phyloP scores from a whole-genome alignment of 192 early-diverging fungal species.

The Coemansia sp. region DNA sequence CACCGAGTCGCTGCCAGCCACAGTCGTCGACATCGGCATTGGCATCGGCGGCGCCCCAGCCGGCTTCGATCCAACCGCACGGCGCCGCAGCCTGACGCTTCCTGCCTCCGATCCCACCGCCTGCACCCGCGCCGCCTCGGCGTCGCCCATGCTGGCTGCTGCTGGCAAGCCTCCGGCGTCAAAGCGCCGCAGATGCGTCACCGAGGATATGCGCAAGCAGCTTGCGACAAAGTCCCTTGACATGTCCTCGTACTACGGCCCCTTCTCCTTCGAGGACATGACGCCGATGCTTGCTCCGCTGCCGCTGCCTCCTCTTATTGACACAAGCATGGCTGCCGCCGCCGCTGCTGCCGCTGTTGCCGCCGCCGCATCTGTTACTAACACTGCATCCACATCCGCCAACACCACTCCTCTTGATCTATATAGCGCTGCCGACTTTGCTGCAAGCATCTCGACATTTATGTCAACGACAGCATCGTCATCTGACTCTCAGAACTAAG shows the following conservation, averaged over 20 bases:
- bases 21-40: not conserved
- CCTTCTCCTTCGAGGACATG: conserved; percentile 6
- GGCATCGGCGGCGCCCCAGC: conserved; percentile 2
- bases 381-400: conserved; percentile 8
- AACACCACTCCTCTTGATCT: conserved; percentile 29
- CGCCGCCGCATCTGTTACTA: conserved; percentile 9
- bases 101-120: conserved; percentile 8
- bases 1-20: conserved; percentile 8
- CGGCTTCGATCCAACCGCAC: conserved; percentile 31
- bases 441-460: conserved; percentile 37
- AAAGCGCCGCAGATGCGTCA: conserved; percentile 51
- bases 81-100: conserved; percentile 47
- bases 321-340: conserved; percentile 1
- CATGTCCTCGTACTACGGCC: conserved; percentile 1
- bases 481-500: not conserved
- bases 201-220: conserved; percentile 49
- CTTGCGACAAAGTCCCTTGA: conserved; percentile 25
- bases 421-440: conserved; percentile 36
- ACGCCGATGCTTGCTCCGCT: conserved; percentile 26
- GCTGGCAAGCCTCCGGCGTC: conserved; percentile 8
- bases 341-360: not conserved
- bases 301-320: conserved; percentile 7
- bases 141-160: conserved; percentile 35
- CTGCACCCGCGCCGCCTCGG: conserved; percentile 26
- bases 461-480: conserved; percentile 13